phyloP scores from a whole-genome alignment of 202 grass and related monocot genomes.

The Saccharum hybrid region DNA sequence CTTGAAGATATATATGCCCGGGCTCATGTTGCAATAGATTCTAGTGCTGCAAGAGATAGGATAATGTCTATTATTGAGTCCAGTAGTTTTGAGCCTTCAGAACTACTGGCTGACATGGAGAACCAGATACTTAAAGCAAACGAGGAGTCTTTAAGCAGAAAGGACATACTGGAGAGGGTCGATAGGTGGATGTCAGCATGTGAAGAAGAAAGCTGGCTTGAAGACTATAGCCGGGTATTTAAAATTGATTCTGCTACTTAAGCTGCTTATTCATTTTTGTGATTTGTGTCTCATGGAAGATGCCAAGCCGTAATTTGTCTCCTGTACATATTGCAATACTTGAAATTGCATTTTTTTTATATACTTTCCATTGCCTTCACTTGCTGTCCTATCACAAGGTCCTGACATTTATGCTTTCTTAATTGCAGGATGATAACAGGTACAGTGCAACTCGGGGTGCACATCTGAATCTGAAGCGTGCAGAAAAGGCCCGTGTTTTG shows the following conservation, averaged over 20 bases:
- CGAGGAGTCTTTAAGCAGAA: conserved; percentile 83
- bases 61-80: conserved; percentile 81
- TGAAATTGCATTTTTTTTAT: conserved; percentile 7
- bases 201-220: conserved; percentile 99
- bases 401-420: conserved; percentile 30
- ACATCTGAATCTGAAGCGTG: conserved; percentile 92
- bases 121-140: conserved; percentile 82
- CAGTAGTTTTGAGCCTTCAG: conserved; percentile 75
- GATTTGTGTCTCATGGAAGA: not conserved
- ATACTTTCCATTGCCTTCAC: not conserved
- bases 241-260: conserved; percentile 23
- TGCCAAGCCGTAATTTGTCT: not conserved
- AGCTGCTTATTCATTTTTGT: conserved; percentile 1
- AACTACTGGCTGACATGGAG: conserved; percentile 85
- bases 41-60: conserved; percentile 66
- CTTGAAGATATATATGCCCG: conserved; percentile 89
- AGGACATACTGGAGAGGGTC: conserved; percentile 94
- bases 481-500: conserved; percentile 91
- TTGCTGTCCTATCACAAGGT: not conserved
- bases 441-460: conserved; percentile 93
- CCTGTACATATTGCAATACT: not conserved
- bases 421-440: conserved; percentile 88
- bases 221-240: conserved; percentile 87
- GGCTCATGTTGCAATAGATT: conserved; percentile 73
- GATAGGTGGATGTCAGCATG: conserved; percentile 87